Base-by-base conservation (phyloP, 2,329 filamentous ascomycete species). In the Verticillium alfalfae region DNA sequence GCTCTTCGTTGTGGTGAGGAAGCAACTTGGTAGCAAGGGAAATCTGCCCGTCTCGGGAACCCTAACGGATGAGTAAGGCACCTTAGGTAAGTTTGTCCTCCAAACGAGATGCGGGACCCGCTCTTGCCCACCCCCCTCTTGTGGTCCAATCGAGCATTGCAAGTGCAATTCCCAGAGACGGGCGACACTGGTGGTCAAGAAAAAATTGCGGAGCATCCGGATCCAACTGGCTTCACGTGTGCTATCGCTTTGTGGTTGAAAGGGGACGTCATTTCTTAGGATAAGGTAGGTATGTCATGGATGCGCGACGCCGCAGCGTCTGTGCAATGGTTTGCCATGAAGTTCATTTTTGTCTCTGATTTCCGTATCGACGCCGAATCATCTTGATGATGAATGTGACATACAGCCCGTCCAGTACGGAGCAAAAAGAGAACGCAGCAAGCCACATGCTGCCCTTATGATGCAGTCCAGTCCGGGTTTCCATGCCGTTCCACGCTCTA, bases 291-390 rank as follows among this genome's bases (percentile, higher is more conserved):
- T 52, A 52, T 52, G 8, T 52, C 45, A 52, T 52, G 45, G 45
- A 52, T 52, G 45, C 18, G 45, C 45, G 45, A 52, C 45, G 45
- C 45, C 45, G 45, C 18, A 22, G 45, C 45, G 56, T 61, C 54
- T 59, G 66, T 65, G 66, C 62, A 65, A 63, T 52, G 45, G 54
- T 34, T 56, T 69, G 67, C 66, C 67, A 68, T 66, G 61, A 66
- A 76, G 73, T 73, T 73, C 71, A 72, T 76, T 73, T 75, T 72
- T 76, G 74, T 74, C 73, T 81, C 76, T 78, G 78, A 85, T 80
- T 84, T 84, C 83, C 84, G 79, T 86, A 81, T 84, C 84, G 84
- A 88, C 84, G 84, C 85, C 85, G 78, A 37, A 80, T 83, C 84
- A 86, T 84, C 77, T 71, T 78, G 77, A 81, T 76, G 78, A 79